These are phyloP conservation scores for Platismatia glauca DNA, from an alignment of 495 filamentous ascomycete species.

Conservation along the genomic window DNA sequence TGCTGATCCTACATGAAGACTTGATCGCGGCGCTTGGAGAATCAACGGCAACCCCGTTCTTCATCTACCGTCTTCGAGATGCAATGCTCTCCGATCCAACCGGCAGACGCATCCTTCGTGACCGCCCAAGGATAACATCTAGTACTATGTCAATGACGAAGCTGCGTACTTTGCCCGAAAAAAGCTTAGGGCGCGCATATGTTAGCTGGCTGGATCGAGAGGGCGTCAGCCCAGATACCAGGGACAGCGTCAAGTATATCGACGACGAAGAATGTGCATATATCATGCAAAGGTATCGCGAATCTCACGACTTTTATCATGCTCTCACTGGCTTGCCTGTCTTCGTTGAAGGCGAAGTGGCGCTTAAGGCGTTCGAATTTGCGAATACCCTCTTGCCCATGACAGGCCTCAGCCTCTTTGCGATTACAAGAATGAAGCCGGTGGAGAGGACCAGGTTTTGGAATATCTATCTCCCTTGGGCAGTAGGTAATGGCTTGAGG, in stretches of 20 bases:
- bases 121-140: slow-evolving; percentile 81
- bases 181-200: slow-evolving; percentile 80
- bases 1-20: slow-evolving; percentile 43
- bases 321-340: too few relatives aligned
- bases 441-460: slow-evolving; percentile 66
- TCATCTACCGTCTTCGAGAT: slow-evolving; percentile 83
- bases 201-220: slow-evolving; percentile 83
- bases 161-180: slow-evolving; percentile 61
- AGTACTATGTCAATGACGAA: slow-evolving; percentile 58
- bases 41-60: slow-evolving; percentile 88
- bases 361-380: too few relatives aligned
- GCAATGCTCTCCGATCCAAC: slow-evolving; percentile 80
- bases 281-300: too few relatives aligned
- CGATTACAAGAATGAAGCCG: slow-evolving; percentile 52
- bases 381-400: too few relatives aligned
- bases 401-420: slow-evolving; percentile 71
- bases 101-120: slow-evolving; percentile 83
- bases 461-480: slow-evolving; percentile 78
- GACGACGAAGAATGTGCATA: too few relatives aligned
- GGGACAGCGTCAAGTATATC: too few relatives aligned
- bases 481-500: slow-evolving; percentile 67
- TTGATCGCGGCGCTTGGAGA: slow-evolving; percentile 90
- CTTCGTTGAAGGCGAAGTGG: too few relatives aligned
- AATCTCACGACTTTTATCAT: too few relatives aligned
- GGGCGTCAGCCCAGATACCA: slow-evolving; percentile 87